Evolutionary conservation across 2,329 filamentous ascomycete species (phyloP), one percentile per base, ranked within the genome.

Genomic region (Ceratocystis destructans): DNA sequence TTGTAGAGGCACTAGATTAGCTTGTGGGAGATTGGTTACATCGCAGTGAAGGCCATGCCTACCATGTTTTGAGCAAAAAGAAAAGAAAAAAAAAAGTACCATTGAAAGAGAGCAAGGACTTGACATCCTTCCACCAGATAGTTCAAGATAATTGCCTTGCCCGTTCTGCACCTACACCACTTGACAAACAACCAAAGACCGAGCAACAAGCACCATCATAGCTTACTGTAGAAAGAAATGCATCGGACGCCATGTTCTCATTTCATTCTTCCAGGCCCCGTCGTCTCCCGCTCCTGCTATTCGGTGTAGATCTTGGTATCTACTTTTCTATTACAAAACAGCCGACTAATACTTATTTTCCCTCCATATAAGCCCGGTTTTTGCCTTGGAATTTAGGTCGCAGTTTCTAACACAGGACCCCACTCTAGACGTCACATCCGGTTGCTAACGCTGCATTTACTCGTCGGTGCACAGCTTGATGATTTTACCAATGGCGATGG

Each of bases 401-500:
- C 37, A 50, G 45, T 12, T 25, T 25, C 10, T 5, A 10, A 4
- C 4, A 22, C 22, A 25, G 12, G n/a, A 25, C 33, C 22, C 62
- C 50, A 61, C 44, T 64, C 25, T 64, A 20, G 61, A 64, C 61
- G 50, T 66, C 57, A 57, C 57, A 57, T 61, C 20, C 59, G 44
- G 44, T 45, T 25, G 28, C 53, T 69, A 68, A 33, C 31, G 61
- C 7, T 71, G 73, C 62, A 71, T 70, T 69, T 70, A 71, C 64
- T 72, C 61, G 20, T 78, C 75, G 6, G 73, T 78, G 72, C 85
- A 80, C 70, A 99, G 83, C 82, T 92, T 96, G 68, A 90, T 96
- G 76, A 99, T 95, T 84, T 99, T 99, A 73, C 94, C 94, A 79
- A 99, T 99, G 66, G 94, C 94, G 79, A 99, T 96, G 0, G 94